Evolutionary conservation across 805 yeast species (phyloP).

Genomic region (Sugiyamaella chiloensis): DNA sequence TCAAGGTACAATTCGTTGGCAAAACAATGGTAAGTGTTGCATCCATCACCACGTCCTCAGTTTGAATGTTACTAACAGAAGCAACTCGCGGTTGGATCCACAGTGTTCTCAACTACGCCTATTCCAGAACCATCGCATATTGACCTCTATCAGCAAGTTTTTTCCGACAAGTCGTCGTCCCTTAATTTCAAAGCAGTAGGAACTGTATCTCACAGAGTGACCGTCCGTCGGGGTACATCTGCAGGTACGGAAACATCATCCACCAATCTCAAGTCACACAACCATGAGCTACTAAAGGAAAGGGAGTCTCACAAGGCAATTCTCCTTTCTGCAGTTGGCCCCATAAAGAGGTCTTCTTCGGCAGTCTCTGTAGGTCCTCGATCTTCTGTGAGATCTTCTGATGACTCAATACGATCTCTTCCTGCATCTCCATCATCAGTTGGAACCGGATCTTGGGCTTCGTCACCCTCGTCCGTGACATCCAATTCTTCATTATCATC

Average conservation of each 20-base stretch:
- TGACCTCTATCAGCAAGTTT: conserved; percentile 17
- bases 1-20: conserved; percentile 1
- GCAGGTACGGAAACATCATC: conserved; percentile 12
- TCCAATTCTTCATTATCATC: conserved; percentile 1
- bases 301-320: conserved; percentile 25
- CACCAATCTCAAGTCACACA: conserved; percentile 22
- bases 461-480: conserved; percentile 3
- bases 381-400: background rate
- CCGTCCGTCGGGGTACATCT: conserved; percentile 23
- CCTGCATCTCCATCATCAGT: conserved; percentile 7
- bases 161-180: conserved; percentile 2
- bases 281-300: conserved; percentile 20
- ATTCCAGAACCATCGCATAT: conserved; percentile 23
- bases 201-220: conserved; percentile 23
- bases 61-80: conserved; percentile 6
- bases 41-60: background rate
- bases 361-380: conserved; percentile 5
- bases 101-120: conserved; percentile 14
- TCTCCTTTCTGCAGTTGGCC: conserved; percentile 13
- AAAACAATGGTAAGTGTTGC: no score
- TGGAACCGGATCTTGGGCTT: background rate
- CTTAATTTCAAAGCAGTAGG: conserved; percentile 18
- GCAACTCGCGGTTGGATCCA: conserved; percentile 18
- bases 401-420: conserved; percentile 14
- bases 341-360: conserved; percentile 7